Base-by-base conservation (phyloP, 192 early-diverging fungal genomes). In the Phycomyces blakesleeanus region DNA sequence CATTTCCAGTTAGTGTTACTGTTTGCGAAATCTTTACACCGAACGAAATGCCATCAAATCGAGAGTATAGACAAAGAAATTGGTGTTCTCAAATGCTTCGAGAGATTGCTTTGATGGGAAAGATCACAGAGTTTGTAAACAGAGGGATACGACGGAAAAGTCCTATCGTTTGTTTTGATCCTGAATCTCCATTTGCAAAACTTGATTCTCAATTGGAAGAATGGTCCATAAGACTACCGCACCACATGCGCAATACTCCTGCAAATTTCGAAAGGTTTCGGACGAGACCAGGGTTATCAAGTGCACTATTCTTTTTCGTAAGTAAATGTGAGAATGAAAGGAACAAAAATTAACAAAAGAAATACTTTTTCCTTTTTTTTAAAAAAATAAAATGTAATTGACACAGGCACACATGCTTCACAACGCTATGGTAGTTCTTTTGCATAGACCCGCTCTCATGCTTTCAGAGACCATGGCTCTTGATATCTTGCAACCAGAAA, bases 361-460 rank as follows among this genome's bases (percentile, higher is more conserved):
- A 21, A 15, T n/a, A 29, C 16, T 21, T 26, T 21, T n/a, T n/a
- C n/a, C n/a, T n/a, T n/a, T n/a, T n/a, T n/a, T n/a, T n/a, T n/a
- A n/a, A n/a, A n/a, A n/a, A n/a, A n/a, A n/a, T n/a, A n/a, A n/a
- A n/a, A n/a, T n/a, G n/a, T n/a, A n/a, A 38, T 57, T 5, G 20
- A 34, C 29, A 2, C 37, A 72, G 22, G 66, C 76, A 49, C 79
- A 81, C 59, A 49, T 81, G 40, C 50, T 83, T 2, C 74, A 79
- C 68, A 63, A 81, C 44, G 69, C 79, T 3, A 27, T 74, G 16
- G 54, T 77, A 1, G 75, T 83, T 0, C 49, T 81, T 25, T 57
- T 83, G 11, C 79, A 83, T 55, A 54, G 79, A 29, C 77, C 79
- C 1, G 74, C 69, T 39, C 40, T 81, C 12, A 71, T 69, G 0